These are phyloP conservation scores for Gnomoniopsis smithogilvyi DNA, from an alignment of 2,329 filamentous ascomycete genomes.

Conservation along the genomic window DNA sequence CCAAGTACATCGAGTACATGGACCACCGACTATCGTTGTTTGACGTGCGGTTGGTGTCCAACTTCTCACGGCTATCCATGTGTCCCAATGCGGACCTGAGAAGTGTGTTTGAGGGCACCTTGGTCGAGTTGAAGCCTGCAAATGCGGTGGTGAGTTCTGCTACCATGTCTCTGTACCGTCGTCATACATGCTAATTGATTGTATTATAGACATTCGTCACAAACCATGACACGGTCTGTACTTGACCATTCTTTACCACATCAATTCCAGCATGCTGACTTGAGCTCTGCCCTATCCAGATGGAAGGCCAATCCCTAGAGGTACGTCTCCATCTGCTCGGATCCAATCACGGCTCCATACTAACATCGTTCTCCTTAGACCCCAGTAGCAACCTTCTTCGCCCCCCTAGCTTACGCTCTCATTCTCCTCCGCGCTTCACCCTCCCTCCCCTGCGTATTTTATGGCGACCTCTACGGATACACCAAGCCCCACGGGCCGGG, in stretches of 20 bases:
- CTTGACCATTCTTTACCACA: background rate
- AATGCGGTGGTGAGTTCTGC: constrained; percentile 51
- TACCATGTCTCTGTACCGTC: background rate
- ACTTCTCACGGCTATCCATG: constrained; percentile 58
- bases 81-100: constrained; percentile 53
- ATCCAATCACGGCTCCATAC: background rate
- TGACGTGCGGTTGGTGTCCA: constrained; percentile 64
- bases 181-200: background rate
- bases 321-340: constrained; percentile 24
- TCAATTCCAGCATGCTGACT: background rate
- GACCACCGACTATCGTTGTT: constrained; percentile 56
- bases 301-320: constrained; percentile 50
- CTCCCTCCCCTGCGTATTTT: constrained; percentile 67
- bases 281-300: background rate
- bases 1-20: constrained; percentile 55
- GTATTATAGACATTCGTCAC: constrained; percentile 54
- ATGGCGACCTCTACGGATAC: constrained; percentile 67
- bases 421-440: constrained; percentile 58
- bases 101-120: constrained; percentile 54
- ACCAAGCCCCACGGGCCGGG: constrained; percentile 41
- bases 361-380: constrained; percentile 30
- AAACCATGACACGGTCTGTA: constrained; percentile 61
- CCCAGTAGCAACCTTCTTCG: constrained; percentile 60
- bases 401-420: constrained; percentile 64
- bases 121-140: constrained; percentile 49